Percentiles rank a stretch among this genome's conserved stretches.
Conservation (phyloP, 306 rosid species). For the Rosa rugosa region DNA sequence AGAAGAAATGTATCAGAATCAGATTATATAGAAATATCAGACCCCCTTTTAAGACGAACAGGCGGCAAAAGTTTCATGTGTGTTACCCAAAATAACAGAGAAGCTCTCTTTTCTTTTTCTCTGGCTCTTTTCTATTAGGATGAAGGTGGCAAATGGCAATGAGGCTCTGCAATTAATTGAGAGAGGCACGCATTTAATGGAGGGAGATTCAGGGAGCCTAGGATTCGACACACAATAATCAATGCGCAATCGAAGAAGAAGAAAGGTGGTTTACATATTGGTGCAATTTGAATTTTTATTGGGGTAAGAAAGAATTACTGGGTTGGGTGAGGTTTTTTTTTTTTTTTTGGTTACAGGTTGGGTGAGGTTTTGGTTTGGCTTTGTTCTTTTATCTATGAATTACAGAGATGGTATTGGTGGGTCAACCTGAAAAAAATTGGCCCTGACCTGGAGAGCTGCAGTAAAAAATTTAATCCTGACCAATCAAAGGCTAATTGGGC, state of each 20-base stretch:
- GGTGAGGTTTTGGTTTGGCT: background rate
- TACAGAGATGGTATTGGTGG: background rate
- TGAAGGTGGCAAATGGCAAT: background rate
- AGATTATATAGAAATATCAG: background rate
- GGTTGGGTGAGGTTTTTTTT: background rate
- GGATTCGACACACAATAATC: background rate
- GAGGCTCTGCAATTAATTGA: background rate
- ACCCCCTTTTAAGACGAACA: background rate
- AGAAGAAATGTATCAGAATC: constrained; percentile 13
- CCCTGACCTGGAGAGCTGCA: background rate
- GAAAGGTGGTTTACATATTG: background rate
- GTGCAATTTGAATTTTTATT: background rate
- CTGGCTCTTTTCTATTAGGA: background rate
- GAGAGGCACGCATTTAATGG: background rate
- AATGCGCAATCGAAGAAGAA: background rate
- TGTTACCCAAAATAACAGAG: background rate
- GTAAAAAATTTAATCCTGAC: background rate
- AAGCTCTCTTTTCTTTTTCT: background rate
- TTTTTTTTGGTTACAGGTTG: no score
- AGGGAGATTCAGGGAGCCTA: background rate
- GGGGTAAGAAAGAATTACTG: background rate
- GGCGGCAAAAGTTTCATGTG: background rate
- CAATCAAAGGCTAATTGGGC: background rate
- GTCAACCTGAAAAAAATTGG: background rate
- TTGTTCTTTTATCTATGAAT: background rate